Conservation (phyloP, 2,329 filamentous ascomycete species). For the Cladosporium halotolerans region DNA sequence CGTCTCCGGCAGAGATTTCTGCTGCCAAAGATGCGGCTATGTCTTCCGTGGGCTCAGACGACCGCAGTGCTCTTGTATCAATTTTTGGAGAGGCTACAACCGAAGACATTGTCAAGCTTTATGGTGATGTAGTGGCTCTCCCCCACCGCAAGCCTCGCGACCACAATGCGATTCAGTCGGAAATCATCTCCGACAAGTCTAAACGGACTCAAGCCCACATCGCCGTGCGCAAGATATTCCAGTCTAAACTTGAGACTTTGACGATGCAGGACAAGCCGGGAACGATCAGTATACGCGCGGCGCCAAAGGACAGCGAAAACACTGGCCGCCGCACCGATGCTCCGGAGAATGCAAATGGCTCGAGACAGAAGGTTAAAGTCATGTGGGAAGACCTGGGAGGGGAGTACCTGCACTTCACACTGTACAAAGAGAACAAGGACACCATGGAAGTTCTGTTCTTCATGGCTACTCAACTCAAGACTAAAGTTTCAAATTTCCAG, state of each 20-base stretch:
- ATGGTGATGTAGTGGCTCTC: constrained; percentile 47
- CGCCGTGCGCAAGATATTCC: constrained; percentile 69
- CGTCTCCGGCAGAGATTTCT: constrained; percentile 2
- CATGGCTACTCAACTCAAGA: constrained; percentile 65
- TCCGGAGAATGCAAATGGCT: constrained; percentile 4
- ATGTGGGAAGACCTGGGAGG: constrained; percentile 64
- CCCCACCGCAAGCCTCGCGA: constrained; percentile 52
- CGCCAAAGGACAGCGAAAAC: constrained; percentile 21
- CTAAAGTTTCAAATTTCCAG: constrained; percentile 61
- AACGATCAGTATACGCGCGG: constrained; percentile 56
- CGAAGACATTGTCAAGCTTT: constrained; percentile 48
- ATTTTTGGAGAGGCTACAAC: constrained; percentile 49
- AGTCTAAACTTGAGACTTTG: constrained; percentile 67
- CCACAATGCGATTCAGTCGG: constrained; percentile 48
- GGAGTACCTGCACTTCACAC: constrained; percentile 80
- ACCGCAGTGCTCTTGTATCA: constrained; percentile 26
- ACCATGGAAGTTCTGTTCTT: constrained; percentile 85
- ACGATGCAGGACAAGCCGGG: constrained; percentile 67
- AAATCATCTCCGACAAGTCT: constrained; percentile 54
- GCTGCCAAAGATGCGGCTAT: constrained; percentile 8
- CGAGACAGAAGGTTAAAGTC: constrained; percentile 38
- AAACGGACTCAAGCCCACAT: constrained; percentile 58
- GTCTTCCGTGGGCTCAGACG: constrained; percentile 1
- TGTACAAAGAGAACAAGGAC: constrained; percentile 96
- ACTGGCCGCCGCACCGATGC: constrained; percentile 16